Conservation (phyloP, 2,329 filamentous ascomycete genomes). For the Sporothrix curviconia region DNA sequence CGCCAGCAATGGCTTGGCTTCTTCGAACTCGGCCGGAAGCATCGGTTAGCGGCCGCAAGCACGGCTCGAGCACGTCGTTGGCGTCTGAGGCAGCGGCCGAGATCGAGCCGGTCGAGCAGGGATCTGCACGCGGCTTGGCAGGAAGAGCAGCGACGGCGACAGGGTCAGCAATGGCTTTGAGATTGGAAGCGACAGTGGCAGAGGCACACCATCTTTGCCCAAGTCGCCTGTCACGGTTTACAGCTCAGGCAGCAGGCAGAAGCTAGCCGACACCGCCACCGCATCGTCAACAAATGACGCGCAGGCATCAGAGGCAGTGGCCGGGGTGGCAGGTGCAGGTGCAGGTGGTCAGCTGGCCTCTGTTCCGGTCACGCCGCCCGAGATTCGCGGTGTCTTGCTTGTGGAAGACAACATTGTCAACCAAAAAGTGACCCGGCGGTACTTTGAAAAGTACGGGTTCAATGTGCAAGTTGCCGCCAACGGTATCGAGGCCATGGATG, state of each 20-base stretch:
- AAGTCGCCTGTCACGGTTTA: too few species aligned
- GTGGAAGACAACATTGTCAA: conserved; percentile 58
- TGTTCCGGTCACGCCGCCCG: conserved; percentile 13
- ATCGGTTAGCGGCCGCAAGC: not conserved
- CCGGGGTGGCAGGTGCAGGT: too few species aligned
- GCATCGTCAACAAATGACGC: too few species aligned
- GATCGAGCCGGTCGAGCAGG: not conserved
- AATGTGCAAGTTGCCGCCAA: conserved; percentile 50
- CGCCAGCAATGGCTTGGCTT: not conserved
- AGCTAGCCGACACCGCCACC: too few species aligned
- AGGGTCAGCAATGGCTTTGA: too few species aligned
- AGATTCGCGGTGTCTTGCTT: conserved; percentile 42
- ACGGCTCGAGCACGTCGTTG: not conserved
- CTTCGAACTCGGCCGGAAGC: not conserved
- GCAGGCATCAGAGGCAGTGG: too few species aligned
- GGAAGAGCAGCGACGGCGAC: not conserved
- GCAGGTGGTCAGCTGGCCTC: not conserved
- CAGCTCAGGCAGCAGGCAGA: too few species aligned
- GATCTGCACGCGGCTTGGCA: not conserved
- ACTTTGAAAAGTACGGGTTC: conserved; percentile 44
- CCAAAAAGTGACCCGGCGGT: conserved; percentile 48
- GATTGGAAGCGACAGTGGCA: too few species aligned
- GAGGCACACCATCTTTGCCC: too few species aligned
- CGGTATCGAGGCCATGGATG: conserved; percentile 49
- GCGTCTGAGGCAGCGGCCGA: not conserved